Conservation (phyloP, 208 protist species). For the Acanthamoeba royreba region DNA sequence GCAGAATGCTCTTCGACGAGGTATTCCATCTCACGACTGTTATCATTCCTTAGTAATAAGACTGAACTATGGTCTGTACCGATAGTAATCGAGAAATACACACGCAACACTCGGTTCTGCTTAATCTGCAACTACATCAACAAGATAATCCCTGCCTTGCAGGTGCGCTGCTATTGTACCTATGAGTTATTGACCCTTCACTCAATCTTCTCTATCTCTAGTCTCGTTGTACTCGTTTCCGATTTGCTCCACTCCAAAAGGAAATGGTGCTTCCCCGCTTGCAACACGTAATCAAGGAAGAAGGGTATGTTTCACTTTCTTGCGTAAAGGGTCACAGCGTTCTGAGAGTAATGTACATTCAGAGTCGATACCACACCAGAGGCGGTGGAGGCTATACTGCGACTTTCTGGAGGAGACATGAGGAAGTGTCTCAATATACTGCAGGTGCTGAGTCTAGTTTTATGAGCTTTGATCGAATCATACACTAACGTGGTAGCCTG, state of each 20-base stretch:
- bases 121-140: constrained; percentile 98
- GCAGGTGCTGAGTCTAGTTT: constrained; percentile 74
- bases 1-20: constrained; percentile 95
- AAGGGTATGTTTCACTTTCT: constrained; percentile 68
- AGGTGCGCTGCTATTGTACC: constrained; percentile 23
- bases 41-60: constrained; percentile 29
- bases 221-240: constrained; percentile 97
- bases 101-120: constrained; percentile 96
- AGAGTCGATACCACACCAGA: constrained; percentile 83
- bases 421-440: constrained; percentile 96
- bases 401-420: constrained; percentile 94
- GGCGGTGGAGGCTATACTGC: constrained; percentile 89
- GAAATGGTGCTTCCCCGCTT: constrained; percentile 86
- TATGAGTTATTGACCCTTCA: neutral
- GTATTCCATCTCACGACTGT: constrained; percentile 28
- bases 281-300: constrained; percentile 82
- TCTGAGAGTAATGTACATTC: neutral
- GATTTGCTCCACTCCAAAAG: constrained; percentile 92
- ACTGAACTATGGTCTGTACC: neutral
- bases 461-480: neutral
- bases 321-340: neutral
- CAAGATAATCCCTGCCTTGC: constrained; percentile 77
- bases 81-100: constrained; percentile 98
- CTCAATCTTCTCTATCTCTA: neutral
- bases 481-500: neutral